Percentiles rank a stretch among this genome's conserved stretches.
phyloP scores from a whole-genome alignment of 106 monocot genomes.

The Platanthera guangdongensis region DNA sequence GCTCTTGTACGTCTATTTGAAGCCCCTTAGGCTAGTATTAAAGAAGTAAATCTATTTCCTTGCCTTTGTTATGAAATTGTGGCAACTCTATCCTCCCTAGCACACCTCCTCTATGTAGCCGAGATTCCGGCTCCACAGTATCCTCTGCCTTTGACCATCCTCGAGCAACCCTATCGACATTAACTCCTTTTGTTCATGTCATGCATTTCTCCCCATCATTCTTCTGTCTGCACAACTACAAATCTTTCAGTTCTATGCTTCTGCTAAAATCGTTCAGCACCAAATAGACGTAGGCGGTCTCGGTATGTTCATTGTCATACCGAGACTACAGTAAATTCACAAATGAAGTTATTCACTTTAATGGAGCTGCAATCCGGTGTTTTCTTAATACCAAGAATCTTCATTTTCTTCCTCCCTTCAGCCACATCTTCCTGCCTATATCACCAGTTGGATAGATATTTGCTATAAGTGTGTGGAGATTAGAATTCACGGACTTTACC shows the following conservation, averaged over 20 bases:
- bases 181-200: background rate
- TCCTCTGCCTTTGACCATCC: too few relatives aligned
- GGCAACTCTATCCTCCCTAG: too few relatives aligned
- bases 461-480: conserved; percentile 21
- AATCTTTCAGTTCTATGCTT: conserved; percentile 10
- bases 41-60: too few relatives aligned
- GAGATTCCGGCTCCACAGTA: too few relatives aligned
- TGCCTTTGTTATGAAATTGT: too few relatives aligned
- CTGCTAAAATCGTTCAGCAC: conserved; percentile 14
- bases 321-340: conserved; percentile 29
- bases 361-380: conserved; percentile 43
- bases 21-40: too few relatives aligned
- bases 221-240: background rate
- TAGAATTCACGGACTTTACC: conserved; percentile 14
- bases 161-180: too few relatives aligned
- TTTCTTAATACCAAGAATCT: conserved; percentile 31
- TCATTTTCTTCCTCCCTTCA: conserved; percentile 31
- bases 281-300: conserved; percentile 6
- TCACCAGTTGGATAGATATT: conserved; percentile 38
- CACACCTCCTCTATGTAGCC: too few relatives aligned
- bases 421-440: conserved; percentile 29
- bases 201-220: background rate
- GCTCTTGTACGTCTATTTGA: too few relatives aligned
- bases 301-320: conserved; percentile 24
- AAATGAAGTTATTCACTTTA: conserved; percentile 23